Conservation (phyloP, 192 early-diverging fungal genomes). For the Coemansia sp. region DNA sequence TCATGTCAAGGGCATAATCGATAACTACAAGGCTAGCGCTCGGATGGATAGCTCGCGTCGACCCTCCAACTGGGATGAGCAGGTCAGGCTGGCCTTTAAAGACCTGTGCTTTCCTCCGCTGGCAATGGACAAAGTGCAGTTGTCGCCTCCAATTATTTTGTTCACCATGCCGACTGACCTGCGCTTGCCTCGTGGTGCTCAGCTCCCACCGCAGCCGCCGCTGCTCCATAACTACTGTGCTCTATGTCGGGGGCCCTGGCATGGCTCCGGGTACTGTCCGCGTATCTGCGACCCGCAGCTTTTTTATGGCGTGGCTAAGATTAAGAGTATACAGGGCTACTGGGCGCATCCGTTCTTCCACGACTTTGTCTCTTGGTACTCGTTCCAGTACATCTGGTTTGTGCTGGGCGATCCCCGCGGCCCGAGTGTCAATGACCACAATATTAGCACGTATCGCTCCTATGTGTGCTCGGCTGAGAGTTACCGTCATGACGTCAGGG, state of each 20-base stretch:
- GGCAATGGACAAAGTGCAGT: not conserved
- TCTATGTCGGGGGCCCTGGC: not conserved
- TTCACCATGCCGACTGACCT: slow-evolving; percentile 31
- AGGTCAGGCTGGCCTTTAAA: not conserved
- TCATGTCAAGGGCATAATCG: not conserved
- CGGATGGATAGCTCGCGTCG: not conserved
- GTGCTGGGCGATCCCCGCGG: slow-evolving; percentile 19
- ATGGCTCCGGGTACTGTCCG: slow-evolving; percentile 20
- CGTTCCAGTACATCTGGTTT: slow-evolving; percentile 47
- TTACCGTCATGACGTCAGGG: not conserved
- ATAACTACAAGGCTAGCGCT: not conserved
- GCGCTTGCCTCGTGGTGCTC: slow-evolving; percentile 7
- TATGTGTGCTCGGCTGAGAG: not conserved
- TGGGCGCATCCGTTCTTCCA: slow-evolving; percentile 23
- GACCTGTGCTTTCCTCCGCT: not conserved
- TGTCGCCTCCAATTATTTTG: slow-evolving; percentile 14
- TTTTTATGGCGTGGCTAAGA: not conserved
- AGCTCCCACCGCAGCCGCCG: slow-evolving; percentile 20
- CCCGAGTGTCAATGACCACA: not conserved
- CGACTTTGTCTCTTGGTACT: slow-evolving; percentile 39
- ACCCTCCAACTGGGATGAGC: not conserved
- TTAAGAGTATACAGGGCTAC: slow-evolving; percentile 8
- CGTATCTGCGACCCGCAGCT: slow-evolving; percentile 19
- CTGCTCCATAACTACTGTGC: not conserved
- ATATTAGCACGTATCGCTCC: not conserved